Base-by-base conservation (phyloP, 768 basidiomycete species). In the Agaricus blazei region DNA sequence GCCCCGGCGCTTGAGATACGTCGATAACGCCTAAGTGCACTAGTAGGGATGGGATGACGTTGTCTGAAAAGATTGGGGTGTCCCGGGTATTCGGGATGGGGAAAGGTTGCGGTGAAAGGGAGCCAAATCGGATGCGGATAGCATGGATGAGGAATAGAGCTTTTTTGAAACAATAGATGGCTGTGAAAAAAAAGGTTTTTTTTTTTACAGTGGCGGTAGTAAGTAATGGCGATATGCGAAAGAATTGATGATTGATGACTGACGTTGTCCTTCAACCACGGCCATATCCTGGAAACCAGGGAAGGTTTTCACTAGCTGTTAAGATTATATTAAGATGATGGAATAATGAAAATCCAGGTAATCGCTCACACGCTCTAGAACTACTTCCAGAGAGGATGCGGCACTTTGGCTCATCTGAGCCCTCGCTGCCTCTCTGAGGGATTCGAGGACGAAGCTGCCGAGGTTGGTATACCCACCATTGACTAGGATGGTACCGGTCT, bases 91-190 rank as follows among this genome's bases (percentile, higher is more conserved):
- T 73, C 43, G 86, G 88, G 14, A 89, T 67, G 27, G 83, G 82
- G 62, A 90, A 84, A 11, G 82, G 75, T 19, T 78, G 67, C 3
- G 79, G 73, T 9, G 77, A 69, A 43, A 72, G 65, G 6, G 79
- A 69, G 48, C 80, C 79, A 71, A 93, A 93, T 44, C 89, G 84
- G 43, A 85, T 67, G 26, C 68, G 70, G 49, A 94, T 70, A 26
- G 83, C 84, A 59, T 90, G 82, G 50, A 93, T 73, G 50, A 94
- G 78, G 68, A 92, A 91, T 31, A 96, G 73, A 2, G 88, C 91
- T 65, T 94, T 96, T 70, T 93, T 93, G 78, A 93, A 91, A 64
- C 90, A 83, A 70, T 91, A 94, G 24, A 93, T 76, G n/a, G 82
- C 90, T 92, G 60, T 36, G 51, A 45, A 29, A 44, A 51, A 56